Evolutionary conservation across 306 rosid species (phyloP), one percentile per base, ranked within the genome.

Genomic region (Mimosa pudica): DNA sequence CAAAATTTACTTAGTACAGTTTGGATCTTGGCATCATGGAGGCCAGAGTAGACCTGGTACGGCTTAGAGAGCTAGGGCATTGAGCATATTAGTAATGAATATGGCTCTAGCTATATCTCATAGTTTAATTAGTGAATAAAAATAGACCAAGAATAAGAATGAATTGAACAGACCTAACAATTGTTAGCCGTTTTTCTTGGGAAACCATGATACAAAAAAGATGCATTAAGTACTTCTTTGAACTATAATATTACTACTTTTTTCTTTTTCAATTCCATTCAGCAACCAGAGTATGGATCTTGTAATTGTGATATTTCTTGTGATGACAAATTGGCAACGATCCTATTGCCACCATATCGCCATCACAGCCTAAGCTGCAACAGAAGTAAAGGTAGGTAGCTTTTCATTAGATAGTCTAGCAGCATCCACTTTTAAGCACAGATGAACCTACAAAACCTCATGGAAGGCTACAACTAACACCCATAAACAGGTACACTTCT

Each of bases 351-450:
- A 72, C 71, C 36, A 71, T 14, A 47, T 62, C 64, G 72, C 61
- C 78, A 71, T 71, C 74, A 18, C 33, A 71, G 64, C 75, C 79
- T 71, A 65, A 55, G 54, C 74, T 82, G 63, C 57, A 45, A 20
- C 81, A 7, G 5, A 38, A 67, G 66, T 38, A 52, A 79, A 62
- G 70, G 46, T 49, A 62, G 70, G 46, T 49, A 63, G 78, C 46
- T 49, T 62, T 71, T 70, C n/a, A 80, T 51, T n/a, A 73, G 42
- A 72, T n/a, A 67, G 36, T 72, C 14, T 17, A 58, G 42, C 57
- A 55, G 49, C 52, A 74, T 74, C 49, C 66, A 49, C 52, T 49
- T 55, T 55, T 57, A 48, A 70, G 70, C 17, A 49, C 45, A 62
- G 18, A 47, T 8, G 18, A 61, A 18, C 51, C 65, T 58, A 47